phyloP scores from a whole-genome alignment of 805 yeast genomes.

The Yamadazyma akitaensis region DNA sequence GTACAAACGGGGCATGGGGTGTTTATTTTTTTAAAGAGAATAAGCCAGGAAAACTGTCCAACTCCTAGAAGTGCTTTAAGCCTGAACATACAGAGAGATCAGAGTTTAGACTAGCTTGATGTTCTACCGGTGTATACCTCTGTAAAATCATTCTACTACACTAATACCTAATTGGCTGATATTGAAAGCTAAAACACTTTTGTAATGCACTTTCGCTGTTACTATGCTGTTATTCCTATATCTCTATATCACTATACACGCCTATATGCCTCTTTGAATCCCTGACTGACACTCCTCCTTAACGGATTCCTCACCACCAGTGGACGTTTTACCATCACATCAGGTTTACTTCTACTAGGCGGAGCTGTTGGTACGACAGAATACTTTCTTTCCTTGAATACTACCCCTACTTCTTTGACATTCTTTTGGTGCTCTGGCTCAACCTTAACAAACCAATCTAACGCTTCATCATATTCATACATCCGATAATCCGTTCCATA shows the following conservation, averaged over 20 bases:
- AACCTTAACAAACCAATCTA: constrained; percentile 75
- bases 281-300: constrained; percentile 16
- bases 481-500: constrained; percentile 93
- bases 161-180: too few relatives aligned
- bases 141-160: too few relatives aligned
- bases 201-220: too few relatives aligned
- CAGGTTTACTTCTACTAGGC: constrained; percentile 18
- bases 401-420: constrained; percentile 68
- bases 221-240: neutral
- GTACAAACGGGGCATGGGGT: neutral
- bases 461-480: constrained; percentile 77
- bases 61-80: too few relatives aligned
- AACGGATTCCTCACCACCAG: neutral
- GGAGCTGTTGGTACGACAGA: constrained; percentile 80
- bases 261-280: constrained; percentile 2
- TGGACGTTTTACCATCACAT: constrained; percentile 5
- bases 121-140: too few relatives aligned
- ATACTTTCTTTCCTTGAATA: constrained; percentile 64
- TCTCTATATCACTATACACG: neutral
- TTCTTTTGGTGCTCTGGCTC: constrained; percentile 54
- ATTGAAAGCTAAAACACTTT: too few relatives aligned
- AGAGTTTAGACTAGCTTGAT: too few relatives aligned
- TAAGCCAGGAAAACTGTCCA: too few relatives aligned
- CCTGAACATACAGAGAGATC: too few relatives aligned
- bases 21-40: too few relatives aligned